Base-by-base conservation (phyloP, 2,329 filamentous ascomycete species). In the Elsinoe batatas region DNA sequence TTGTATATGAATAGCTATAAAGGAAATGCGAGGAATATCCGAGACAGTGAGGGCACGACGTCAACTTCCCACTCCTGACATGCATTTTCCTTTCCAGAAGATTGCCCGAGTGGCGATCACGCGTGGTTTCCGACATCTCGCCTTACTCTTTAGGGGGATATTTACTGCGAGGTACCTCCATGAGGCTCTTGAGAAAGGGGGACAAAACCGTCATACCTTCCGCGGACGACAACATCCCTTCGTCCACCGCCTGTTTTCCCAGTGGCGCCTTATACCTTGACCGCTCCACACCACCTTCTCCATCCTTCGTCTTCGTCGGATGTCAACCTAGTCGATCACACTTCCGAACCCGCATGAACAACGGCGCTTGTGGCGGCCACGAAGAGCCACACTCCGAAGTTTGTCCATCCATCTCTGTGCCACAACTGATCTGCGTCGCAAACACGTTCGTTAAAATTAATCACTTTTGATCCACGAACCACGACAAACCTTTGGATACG, bases 291-390 rank as follows among this genome's bases (percentile, higher is more conserved):
- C 32, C 44, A 49, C 32, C 44, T 33, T 46, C 17, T 35, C 44
- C 44, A 49, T 49, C 44, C 26, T 33, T 49, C 44, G 44, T 30
- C 44, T 10, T 33, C 11, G 26, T 35, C 44, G 26, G 26, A 33
- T 49, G 44, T 35, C 44, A 44, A 44, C 40, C 40, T 44, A 44
- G 40, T 15, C 15, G 44, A 49, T 33, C 32, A 33, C 30, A 17
- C 17, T 49, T 49, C 26, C 44, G 30, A 49, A 49, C 13, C 44
- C 32, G 44, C 44, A 49, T 49, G 44, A 49, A 49, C 44, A 2
- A 49, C 15, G 44, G 44, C 32, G 26, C 32, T 49, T 49, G 44
- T 49, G 44, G 44, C 44, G 32, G 40, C 38, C 5, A 30, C 26
- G 26, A 30, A 30, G 26, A 30, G 26, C 26, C 26, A 30, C 7